Evolutionary conservation across 1,284 basidiomycete genomes (phyloP).

Genomic region (Ustilago hordei): DNA sequence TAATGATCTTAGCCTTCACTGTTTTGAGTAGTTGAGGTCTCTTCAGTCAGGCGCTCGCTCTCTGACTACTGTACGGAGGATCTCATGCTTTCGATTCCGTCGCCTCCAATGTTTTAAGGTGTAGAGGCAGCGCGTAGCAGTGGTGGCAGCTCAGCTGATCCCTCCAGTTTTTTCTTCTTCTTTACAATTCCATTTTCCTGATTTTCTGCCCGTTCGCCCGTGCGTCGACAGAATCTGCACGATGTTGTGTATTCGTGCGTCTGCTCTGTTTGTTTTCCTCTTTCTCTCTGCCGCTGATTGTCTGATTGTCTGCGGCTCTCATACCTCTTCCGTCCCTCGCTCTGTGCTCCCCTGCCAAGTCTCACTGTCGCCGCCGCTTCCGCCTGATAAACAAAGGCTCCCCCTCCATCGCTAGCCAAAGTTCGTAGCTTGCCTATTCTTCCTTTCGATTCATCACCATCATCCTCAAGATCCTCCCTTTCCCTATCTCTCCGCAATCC

Average conservation of each 20-base stretch:
- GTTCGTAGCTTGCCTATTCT: constrained; percentile 4
- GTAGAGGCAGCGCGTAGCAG: background rate
- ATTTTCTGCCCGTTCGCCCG: constrained; percentile 3
- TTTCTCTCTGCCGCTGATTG: background rate
- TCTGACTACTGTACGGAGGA: background rate
- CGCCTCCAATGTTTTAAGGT: background rate
- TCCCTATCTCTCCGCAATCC: constrained; percentile 5
- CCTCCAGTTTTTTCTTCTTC: background rate
- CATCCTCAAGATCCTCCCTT: constrained; percentile 38
- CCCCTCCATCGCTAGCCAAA: background rate
- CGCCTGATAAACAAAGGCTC: constrained; percentile 43
- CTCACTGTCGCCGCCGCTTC: background rate
- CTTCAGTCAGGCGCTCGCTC: constrained; percentile 7
- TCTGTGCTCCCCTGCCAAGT: background rate
- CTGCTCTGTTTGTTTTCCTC: constrained; percentile 8
- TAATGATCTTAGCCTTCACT: no score
- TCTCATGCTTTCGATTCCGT: constrained; percentile 3
- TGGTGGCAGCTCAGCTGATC: constrained; percentile 11
- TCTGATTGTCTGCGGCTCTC: constrained; percentile 3
- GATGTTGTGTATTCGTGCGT: constrained; percentile 5
- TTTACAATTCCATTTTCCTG: background rate
- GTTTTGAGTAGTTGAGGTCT: no score
- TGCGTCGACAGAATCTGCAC: constrained; percentile 17
- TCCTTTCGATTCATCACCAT: constrained; percentile 32
- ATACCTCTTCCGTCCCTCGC: background rate